Conservation (phyloP, 257 asterid genomes). For the Penstemon newberryi region DNA sequence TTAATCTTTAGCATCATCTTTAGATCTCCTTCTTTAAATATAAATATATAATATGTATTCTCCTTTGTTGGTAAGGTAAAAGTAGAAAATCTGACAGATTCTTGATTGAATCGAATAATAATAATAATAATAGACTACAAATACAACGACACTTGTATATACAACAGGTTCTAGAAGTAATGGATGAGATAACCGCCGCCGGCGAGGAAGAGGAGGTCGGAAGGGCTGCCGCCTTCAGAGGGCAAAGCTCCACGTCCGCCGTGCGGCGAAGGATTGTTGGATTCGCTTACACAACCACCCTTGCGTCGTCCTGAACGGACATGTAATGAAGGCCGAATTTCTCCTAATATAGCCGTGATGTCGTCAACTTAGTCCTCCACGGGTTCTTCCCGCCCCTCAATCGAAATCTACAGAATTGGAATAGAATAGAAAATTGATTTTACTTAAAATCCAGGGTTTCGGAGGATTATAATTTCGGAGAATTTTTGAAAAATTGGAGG, state of each 20-base stretch:
- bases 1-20: conserved; percentile 68
- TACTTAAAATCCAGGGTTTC: conserved; percentile 3
- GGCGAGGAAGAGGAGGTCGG: conserved; percentile 98
- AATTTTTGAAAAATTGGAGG: neutral
- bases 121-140: neutral
- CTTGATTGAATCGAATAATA: neutral
- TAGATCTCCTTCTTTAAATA: neutral
- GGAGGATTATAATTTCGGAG: too few species aligned
- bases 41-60: too few species aligned
- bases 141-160: neutral
- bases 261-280: conserved; percentile 93
- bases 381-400: conserved; percentile 50
- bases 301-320: conserved; percentile 66
- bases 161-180: neutral
- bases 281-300: conserved; percentile 65
- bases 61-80: too few species aligned
- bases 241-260: conserved; percentile 99
- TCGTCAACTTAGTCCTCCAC: conserved; percentile 41
- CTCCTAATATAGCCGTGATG: conserved; percentile 89
- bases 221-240: conserved; percentile 97
- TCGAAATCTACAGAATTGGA: neutral
- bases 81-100: neutral
- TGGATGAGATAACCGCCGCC: conserved; percentile 65
- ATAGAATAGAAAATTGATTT: neutral
- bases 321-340: conserved; percentile 49